A percentile compares a stretch with the other conserved stretches of the same genome.
phyloP scores from a whole-genome alignment of 2,329 filamentous ascomycete genomes.

The Talaromyces rugulosus region DNA sequence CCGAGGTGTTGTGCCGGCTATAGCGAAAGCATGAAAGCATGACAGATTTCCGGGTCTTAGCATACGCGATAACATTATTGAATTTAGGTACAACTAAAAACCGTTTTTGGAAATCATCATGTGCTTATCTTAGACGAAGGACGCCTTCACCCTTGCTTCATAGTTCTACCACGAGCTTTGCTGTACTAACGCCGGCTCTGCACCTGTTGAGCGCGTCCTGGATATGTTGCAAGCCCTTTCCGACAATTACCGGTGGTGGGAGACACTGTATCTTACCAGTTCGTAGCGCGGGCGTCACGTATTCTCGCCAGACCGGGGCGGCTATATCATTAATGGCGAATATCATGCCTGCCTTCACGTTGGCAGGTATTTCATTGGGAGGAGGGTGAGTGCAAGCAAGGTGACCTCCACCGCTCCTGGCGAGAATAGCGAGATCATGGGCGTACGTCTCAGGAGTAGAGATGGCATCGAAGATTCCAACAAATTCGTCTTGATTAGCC shows the following conservation, averaged over 20 bases:
- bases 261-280: slow-evolving; percentile 24
- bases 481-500: slow-evolving; percentile 9
- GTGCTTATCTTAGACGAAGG: not conserved
- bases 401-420: not conserved
- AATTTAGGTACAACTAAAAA: not conserved
- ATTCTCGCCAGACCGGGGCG: slow-evolving; percentile 24
- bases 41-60: not conserved
- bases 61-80: not conserved
- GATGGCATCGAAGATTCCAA: slow-evolving; percentile 15
- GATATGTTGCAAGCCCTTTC: slow-evolving; percentile 34
- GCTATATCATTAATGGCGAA: slow-evolving; percentile 17
- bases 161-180: slow-evolving; percentile 34
- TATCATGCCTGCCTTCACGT: slow-evolving; percentile 10
- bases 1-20: not conserved
- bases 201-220: slow-evolving; percentile 33
- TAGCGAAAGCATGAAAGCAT: not conserved
- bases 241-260: slow-evolving; percentile 36
- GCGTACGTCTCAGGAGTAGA: slow-evolving; percentile 5
- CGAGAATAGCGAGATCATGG: slow-evolving; percentile 1
- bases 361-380: slow-evolving; percentile 8
- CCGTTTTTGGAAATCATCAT: not conserved
- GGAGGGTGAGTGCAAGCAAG: slow-evolving; percentile 8
- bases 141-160: not conserved
- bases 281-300: slow-evolving; percentile 24
- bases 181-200: slow-evolving; percentile 35